Percentiles rank a stretch among this genome's conserved stretches.
Evolutionary conservation across 2,329 filamentous ascomycete genomes (phyloP).

Genomic region (Tolypocladium tropicale): DNA sequence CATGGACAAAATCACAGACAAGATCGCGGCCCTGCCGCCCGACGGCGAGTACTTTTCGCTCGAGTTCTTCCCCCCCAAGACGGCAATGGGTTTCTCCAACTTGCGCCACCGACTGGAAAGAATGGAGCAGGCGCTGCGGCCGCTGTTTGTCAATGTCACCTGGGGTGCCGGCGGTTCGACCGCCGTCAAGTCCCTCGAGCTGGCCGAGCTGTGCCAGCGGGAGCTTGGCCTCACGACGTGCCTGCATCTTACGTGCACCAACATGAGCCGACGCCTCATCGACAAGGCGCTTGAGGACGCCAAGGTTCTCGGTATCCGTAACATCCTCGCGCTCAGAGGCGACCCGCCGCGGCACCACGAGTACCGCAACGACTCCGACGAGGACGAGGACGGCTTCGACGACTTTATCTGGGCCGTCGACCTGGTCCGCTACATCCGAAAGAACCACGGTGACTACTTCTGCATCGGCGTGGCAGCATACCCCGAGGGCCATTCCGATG

Average conservation of each 20-base stretch:
- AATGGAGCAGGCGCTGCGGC: constrained; percentile 84
- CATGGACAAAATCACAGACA: constrained; percentile 89
- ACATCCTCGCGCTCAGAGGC: constrained; percentile 84
- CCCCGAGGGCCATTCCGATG: constrained; percentile 89
- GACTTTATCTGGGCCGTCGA: constrained; percentile 87
- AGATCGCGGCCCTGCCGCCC: constrained; percentile 80
- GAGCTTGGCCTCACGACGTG: constrained; percentile 90
- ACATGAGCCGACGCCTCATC: constrained; percentile 81
- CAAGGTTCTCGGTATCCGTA: constrained; percentile 81
- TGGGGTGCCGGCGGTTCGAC: constrained; percentile 97
- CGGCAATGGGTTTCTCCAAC: constrained; percentile 88
- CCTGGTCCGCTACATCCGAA: constrained; percentile 78
- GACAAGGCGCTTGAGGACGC: constrained; percentile 87
- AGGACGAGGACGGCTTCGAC: constrained; percentile 53
- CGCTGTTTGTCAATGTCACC: constrained; percentile 92
- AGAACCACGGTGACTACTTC: constrained; percentile 85
- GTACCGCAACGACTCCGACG: constrained; percentile 55
- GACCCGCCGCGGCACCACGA: constrained; percentile 86
- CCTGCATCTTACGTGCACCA: constrained; percentile 92
- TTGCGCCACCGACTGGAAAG: constrained; percentile 86
- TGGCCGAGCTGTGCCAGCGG: constrained; percentile 90
- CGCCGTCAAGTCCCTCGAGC: constrained; percentile 78
- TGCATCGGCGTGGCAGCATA: constrained; percentile 92
- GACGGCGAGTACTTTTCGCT: constrained; percentile 85
- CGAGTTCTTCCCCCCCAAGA: constrained; percentile 99